Evolutionary conservation across 2,329 filamentous ascomycete genomes (phyloP), one percentile per base, ranked within the genome.

Genomic region (Pestalotiopsis sp.): DNA sequence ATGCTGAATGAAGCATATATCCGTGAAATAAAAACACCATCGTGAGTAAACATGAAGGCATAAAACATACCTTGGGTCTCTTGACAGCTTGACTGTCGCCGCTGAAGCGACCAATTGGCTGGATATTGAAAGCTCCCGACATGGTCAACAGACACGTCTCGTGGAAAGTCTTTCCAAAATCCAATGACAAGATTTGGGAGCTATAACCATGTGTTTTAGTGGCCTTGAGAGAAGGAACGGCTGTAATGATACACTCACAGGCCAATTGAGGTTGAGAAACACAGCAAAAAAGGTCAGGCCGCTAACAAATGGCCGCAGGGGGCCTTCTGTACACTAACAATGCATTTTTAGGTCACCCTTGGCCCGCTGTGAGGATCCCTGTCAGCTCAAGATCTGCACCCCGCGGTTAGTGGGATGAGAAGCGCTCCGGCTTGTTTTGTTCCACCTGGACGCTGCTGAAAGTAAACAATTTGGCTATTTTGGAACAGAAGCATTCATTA

Each of bases 11-110:
- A 55, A 20, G 10, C 20, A 30, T 30, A 66, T 62, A 22, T 14
- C 13, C 59, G 22, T 48, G 39, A 39, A 40, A 60, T 67, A 44
- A 11, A 35, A 61, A 24, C 17, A 1, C 48, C 14, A 9, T 5
- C 17, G 9, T n/a, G 17, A 52, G 44, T n/a, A 3, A 52, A 52
- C 44, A 22, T 52, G 44, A 52, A 22, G 10, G 10, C 3, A 3
- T 30, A 22, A 58, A 24, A 64, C 80, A 74, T 79, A 92, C 92
- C 82, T 88, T 93, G 22, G 93, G 93, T 71, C 93, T 85, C 75
- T 91, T 90, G 69, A 97, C 91, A 3, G 91, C 85, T 69, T 92
- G 88, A 75, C 89, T 91, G 62, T 84, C 83, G 67, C 91, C 90
- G 55, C 82, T 81, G 76, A 95, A 95, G 62, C 90, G 88, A 67